Conservation (phyloP, 2,329 filamentous ascomycete species). For the Microsporum audouinii region DNA sequence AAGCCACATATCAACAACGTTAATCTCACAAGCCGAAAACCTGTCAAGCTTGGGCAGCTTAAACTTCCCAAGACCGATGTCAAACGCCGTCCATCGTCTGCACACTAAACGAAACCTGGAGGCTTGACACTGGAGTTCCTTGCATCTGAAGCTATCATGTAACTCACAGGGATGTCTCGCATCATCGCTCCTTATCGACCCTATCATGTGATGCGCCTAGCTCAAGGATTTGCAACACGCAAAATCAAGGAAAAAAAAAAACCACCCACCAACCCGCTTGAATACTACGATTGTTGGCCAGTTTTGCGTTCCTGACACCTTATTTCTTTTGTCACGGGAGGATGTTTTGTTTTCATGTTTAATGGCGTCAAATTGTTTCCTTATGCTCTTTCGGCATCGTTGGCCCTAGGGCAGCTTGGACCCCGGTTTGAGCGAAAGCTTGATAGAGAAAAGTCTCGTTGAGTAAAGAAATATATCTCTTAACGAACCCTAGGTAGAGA, state of each 20-base stretch:
- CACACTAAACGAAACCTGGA: not conserved
- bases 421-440: not conserved
- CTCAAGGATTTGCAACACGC: not conserved
- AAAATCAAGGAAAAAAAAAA: not conserved
- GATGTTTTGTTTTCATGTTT: not conserved
- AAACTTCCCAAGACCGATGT: not conserved
- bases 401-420: not conserved
- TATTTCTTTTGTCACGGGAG: not conserved
- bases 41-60: not conserved
- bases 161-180: not conserved
- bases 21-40: not conserved
- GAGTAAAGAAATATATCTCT: not conserved
- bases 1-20: not conserved
- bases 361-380: not conserved
- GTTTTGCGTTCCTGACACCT: not conserved
- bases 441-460: not conserved
- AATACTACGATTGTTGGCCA: not conserved
- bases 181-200: not conserved
- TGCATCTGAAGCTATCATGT: not conserved
- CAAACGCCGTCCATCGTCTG: not conserved
- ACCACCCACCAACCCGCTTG: not conserved
- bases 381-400: not conserved
- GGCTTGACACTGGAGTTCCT: not conserved
- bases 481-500: not conserved
- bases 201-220: not conserved